Evolutionary conservation across 345 rosid genomes (phyloP), one percentile per base, ranked within the genome.

Genomic region (Brassica juncea): DNA sequence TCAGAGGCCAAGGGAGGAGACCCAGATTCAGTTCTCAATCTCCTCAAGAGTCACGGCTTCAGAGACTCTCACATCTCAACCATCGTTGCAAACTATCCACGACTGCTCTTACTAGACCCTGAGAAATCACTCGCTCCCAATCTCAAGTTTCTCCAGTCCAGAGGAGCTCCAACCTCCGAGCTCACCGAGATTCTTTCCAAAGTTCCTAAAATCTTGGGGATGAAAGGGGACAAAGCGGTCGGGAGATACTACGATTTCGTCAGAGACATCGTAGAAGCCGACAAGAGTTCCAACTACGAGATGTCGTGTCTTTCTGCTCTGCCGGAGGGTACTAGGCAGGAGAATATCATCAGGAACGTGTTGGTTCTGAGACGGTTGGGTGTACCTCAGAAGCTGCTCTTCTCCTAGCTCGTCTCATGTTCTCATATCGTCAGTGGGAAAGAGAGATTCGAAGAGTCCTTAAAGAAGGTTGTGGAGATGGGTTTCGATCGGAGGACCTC

Each of bases 71-170:
- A 57, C 28, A 57, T 57, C 28, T 57, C 61, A 25, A 57, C 61
- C 61, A 37, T 69, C 60, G 54, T 82, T 39, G 21, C 16, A 11
- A 7, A 0, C 9, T 55, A 37, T 0, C 88, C 86, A 1, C 0
- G 0, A 1, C 2, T 86, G 28, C 86, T 86, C 49, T 1, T 23
- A 2, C 0, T 7, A 19, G 31, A 71, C 44, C 19, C 58, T 15
- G 71, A 75, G 73, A 72, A 67, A 21, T 77, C 78, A 5, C 73
- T 80, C 37, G 42, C 27, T 63, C 88, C 84, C 34, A 84, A 84
- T 39, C 66, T 79, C 0, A 0, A 15, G 23, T 27, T 60, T 75
- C 78, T 21, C 9, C 9, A 3, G 0, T 80, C 62, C 0, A 82
- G 65, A 74, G 74, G 44, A 83, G 77, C 23, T 25, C 8, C 65